These are phyloP conservation scores for Trametes elegans DNA, from an alignment of 768 basidiomycete genomes.

Conservation along the genomic window DNA sequence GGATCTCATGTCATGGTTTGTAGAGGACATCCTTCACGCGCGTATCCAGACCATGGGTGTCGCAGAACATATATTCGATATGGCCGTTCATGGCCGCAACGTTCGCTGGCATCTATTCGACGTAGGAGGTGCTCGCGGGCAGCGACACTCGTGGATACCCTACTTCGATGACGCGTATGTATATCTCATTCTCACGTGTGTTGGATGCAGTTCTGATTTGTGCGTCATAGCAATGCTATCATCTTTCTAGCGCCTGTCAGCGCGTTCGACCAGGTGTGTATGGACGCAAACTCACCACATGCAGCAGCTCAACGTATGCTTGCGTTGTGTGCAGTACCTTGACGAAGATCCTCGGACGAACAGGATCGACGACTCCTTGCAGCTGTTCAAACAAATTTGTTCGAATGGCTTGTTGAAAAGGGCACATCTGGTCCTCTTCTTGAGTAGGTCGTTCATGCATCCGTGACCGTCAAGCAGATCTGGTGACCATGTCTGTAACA, in stretches of 20 bases:
- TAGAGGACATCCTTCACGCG: conserved; percentile 87
- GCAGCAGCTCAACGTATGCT: background rate
- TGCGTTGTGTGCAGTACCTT: conserved; percentile 53
- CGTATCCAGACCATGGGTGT: conserved; percentile 91
- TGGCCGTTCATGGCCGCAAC: conserved; percentile 72
- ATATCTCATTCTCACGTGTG: conserved; percentile 23
- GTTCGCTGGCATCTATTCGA: conserved; percentile 83
- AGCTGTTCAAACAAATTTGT: conserved; percentile 83
- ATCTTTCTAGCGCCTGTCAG: conserved; percentile 86
- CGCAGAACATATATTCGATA: conserved; percentile 79
- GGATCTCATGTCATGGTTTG: background rate
- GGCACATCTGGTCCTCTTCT: conserved; percentile 44
- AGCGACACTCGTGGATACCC: conserved; percentile 83
- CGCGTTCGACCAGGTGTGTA: conserved; percentile 88
- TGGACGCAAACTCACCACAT: conserved; percentile 14
- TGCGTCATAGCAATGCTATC: conserved; percentile 51
- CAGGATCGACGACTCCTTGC: conserved; percentile 85
- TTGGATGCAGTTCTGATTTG: conserved; percentile 30
- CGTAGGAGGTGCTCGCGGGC: conserved; percentile 75
- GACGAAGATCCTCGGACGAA: conserved; percentile 86
- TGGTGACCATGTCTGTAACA: conserved; percentile 23
- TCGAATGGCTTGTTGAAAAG: conserved; percentile 77
- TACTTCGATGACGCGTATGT: conserved; percentile 77
- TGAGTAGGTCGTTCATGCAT: conserved; percentile 68
- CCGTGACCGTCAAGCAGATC: conserved; percentile 27